Base-by-base conservation (phyloP, 768 basidiomycete genomes). In the Lactifluus rugatus region DNA sequence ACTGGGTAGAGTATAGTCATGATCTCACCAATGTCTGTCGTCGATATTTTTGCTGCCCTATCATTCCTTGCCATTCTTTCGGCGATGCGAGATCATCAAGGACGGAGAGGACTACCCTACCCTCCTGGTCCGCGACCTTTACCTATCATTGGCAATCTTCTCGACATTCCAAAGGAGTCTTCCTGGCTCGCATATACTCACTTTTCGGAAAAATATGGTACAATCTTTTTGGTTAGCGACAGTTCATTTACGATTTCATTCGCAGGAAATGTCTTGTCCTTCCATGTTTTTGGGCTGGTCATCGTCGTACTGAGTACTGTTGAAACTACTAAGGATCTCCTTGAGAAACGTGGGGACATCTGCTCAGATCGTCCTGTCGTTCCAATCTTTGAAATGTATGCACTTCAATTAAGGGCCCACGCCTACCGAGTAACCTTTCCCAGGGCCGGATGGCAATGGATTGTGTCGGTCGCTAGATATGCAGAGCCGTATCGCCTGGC, bases 291-390 rank as follows among this genome's bases (percentile, higher is more conserved):
- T 21, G 74, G 76, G 23, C 76, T 75, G 53, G 72, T 75, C 9
- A 74, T 79, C 66, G 61, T 83, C 52, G 68, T 84, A 52, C 67
- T 83, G 41, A 80, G 76, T 65, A 74, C 74, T 55, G 57, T 70
- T 59, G 70, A 74, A 60, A 75, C 73, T 3, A 72, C 75, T 36
- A 70, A 71, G 10, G 79, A 77, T 57, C 67, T 84, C 26, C 70
- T 84, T 26, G 80, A 81, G 41, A 81, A 75, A 64, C 72, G 78
- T 53, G 76, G 80, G 52, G 63, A 74, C 23, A 76, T 34, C 25
- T 61, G 42, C 41, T 53, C 52, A 8, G 56, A 54, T 31, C 57
- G 60, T 13, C 28, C 51, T 2, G 19, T 3, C 14, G 28, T 36
- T 26, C 45, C 56, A n/a, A 26, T 61, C 26, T 28, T 48, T 14